These are phyloP conservation scores for Bacidia rubella DNA, from an alignment of 495 filamentous ascomycete genomes.

Conservation along the genomic window DNA sequence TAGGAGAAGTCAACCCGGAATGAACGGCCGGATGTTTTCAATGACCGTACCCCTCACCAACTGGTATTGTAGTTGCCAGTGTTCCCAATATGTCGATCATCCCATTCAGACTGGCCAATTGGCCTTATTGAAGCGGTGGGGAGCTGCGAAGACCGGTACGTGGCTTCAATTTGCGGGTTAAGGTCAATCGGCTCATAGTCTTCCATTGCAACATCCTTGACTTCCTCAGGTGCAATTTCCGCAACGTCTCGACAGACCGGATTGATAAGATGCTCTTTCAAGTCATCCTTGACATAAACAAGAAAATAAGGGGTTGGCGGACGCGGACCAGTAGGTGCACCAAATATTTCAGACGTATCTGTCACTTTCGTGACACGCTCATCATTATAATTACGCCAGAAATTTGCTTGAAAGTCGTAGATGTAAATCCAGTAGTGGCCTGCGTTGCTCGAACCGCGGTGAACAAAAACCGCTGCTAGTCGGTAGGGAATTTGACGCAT, in stretches of 20 bases:
- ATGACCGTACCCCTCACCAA: too few relatives aligned
- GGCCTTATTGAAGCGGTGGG: background rate
- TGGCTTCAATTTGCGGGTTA: background rate
- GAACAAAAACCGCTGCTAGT: slow-evolving; percentile 88
- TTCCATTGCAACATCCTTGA: slow-evolving; percentile 12
- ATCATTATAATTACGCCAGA: slow-evolving; percentile 96
- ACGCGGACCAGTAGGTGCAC: slow-evolving; percentile 42
- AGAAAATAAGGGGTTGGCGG: slow-evolving; percentile 72
- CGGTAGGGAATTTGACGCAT: slow-evolving; percentile 53
- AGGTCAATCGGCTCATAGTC: slow-evolving; percentile 10
- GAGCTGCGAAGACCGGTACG: slow-evolving; percentile 1
- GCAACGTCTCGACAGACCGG: slow-evolving; percentile 38
- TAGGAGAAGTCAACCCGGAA: too few relatives aligned
- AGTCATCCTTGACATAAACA: slow-evolving; percentile 59
- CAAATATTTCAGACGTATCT: slow-evolving; percentile 50
- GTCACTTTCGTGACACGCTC: slow-evolving; percentile 58
- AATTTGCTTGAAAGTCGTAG: slow-evolving; percentile 61
- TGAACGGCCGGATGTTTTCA: too few relatives aligned
- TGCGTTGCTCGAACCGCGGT: slow-evolving; percentile 53
- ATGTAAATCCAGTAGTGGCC: slow-evolving; percentile 99
- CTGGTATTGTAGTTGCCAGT: too few relatives aligned
- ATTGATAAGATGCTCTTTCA: slow-evolving; percentile 48
- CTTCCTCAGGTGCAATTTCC: slow-evolving; percentile 16
- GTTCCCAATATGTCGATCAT: background rate
- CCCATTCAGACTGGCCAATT: background rate